Conservation (phyloP, 768 basidiomycete genomes). For the Phaeotremella fagi region DNA sequence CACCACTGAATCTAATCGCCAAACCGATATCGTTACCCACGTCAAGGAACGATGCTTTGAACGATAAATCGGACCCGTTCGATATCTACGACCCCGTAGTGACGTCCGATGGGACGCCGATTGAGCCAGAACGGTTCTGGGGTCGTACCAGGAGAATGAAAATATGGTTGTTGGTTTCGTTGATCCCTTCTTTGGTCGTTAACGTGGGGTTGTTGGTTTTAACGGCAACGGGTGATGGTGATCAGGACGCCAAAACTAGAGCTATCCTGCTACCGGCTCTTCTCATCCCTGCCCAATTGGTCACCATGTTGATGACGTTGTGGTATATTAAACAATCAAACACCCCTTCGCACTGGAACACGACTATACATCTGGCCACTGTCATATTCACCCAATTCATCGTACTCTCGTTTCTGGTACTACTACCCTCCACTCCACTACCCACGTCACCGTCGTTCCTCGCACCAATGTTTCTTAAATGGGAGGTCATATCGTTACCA, state of each 20-base stretch:
- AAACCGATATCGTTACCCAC: conserved; percentile 24
- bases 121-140: conserved; percentile 37
- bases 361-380: conserved; percentile 60
- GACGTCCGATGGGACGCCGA: conserved; percentile 25
- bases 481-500: conserved; percentile 9
- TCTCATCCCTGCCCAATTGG: conserved; percentile 27
- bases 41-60: conserved; percentile 22
- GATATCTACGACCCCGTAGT: conserved; percentile 28
- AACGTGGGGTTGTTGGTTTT: conserved; percentile 30
- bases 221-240: not conserved
- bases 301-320: conserved; percentile 52
- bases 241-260: conserved; percentile 6
- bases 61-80: conserved; percentile 31
- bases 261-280: conserved; percentile 24
- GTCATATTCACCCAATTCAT: conserved; percentile 30
- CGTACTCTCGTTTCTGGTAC: conserved; percentile 24
- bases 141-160: conserved; percentile 18
- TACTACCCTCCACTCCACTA: conserved; percentile 34
- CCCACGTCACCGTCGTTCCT: conserved; percentile 17
- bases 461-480: conserved; percentile 2
- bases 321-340: conserved; percentile 55
- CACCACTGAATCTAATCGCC: conserved; percentile 14
- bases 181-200: conserved; percentile 23
- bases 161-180: conserved; percentile 11
- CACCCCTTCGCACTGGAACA: conserved; percentile 50